Evolutionary conservation across 2,329 filamentous ascomycete species (phyloP).

Genomic region (Mycosphaerelloides madeirae): DNA sequence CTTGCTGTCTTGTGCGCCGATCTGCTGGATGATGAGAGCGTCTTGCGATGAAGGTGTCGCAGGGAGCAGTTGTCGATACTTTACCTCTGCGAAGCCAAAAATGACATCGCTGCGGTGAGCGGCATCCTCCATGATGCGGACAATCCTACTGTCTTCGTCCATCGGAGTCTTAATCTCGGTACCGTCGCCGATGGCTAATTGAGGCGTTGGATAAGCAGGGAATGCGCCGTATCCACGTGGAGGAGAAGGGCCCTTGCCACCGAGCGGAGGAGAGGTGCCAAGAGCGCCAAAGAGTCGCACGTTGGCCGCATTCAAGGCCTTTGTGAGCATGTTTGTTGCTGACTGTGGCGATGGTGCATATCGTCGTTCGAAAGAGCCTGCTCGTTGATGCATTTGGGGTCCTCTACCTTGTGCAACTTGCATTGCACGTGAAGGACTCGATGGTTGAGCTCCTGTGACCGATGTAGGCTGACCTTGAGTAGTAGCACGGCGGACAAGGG

Average conservation of each 20-base stretch:
- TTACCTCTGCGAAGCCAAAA: conserved; percentile 96
- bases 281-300: conserved; percentile 63
- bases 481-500: conserved; percentile 70
- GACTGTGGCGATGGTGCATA: conserved; percentile 70
- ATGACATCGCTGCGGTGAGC: conserved; percentile 93
- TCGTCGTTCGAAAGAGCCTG: conserved; percentile 74
- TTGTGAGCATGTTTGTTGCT: conserved; percentile 85
- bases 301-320: conserved; percentile 91
- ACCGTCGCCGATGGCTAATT: conserved; percentile 58
- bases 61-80: conserved; percentile 94
- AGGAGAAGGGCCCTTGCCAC: conserved; percentile 60
- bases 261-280: conserved; percentile 59
- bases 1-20: conserved; percentile 50
- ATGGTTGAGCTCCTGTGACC: conserved; percentile 60
- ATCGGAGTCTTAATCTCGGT: conserved; percentile 53
- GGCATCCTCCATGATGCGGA: conserved; percentile 82
- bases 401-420: conserved; percentile 67
- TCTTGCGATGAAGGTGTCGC: conserved; percentile 70
- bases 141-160: conserved; percentile 75
- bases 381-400: conserved; percentile 62
- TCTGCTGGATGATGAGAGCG: conserved; percentile 56
- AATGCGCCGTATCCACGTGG: conserved; percentile 75
- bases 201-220: conserved; percentile 73
- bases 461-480: conserved; percentile 69
- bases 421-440: conserved; percentile 66